A percentile compares a stretch with the other conserved stretches of the same genome.
These are phyloP conservation scores for Salvia hispanica DNA, from an alignment of 257 asterid genomes.

Conservation along the genomic window DNA sequence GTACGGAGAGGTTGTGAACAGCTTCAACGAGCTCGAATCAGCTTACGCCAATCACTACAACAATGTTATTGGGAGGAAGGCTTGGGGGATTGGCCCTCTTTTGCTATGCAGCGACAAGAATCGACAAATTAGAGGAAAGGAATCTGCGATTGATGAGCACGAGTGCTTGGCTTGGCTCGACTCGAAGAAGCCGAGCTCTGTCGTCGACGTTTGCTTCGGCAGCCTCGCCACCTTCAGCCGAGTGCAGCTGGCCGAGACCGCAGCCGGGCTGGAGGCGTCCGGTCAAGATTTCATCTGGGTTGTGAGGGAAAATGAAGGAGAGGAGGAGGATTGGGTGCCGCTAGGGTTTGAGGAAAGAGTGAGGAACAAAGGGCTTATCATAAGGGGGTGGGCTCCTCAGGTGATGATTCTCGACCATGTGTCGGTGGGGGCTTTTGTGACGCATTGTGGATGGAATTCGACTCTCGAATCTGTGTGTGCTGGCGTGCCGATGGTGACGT, in stretches of 20 bases:
- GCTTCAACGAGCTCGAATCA: conserved; percentile 56
- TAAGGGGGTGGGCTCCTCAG: conserved; percentile 55
- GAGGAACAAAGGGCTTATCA: conserved; percentile 31
- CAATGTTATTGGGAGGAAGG: conserved; percentile 37
- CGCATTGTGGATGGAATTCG: conserved; percentile 60
- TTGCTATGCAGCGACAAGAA: conserved; percentile 21
- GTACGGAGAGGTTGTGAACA: conserved; percentile 49
- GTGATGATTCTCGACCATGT: conserved; percentile 38
- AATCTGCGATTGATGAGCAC: neutral
- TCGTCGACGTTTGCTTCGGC: conserved; percentile 43
- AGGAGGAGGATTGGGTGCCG: conserved; percentile 38
- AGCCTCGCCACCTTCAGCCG: conserved; percentile 33
- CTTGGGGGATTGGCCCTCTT: conserved; percentile 56
- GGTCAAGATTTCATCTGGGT: conserved; percentile 47
- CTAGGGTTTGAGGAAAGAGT: conserved; percentile 32
- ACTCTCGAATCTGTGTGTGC: conserved; percentile 38
- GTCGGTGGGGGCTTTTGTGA: conserved; percentile 39
- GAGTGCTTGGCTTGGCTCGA: conserved; percentile 50
- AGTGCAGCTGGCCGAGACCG: conserved; percentile 37
- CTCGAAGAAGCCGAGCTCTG: conserved; percentile 40
- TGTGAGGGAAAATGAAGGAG: conserved; percentile 16
- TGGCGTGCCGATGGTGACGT: conserved; percentile 53
- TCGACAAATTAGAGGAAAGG: neutral
- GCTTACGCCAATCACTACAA: conserved; percentile 45
- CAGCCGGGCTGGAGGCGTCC: conserved; percentile 40